A percentile compares a stretch with the other conserved stretches of the same genome.
These are phyloP conservation scores for Steccherinum ochraceum DNA, from an alignment of 768 basidiomycete species.

Conservation along the genomic window DNA sequence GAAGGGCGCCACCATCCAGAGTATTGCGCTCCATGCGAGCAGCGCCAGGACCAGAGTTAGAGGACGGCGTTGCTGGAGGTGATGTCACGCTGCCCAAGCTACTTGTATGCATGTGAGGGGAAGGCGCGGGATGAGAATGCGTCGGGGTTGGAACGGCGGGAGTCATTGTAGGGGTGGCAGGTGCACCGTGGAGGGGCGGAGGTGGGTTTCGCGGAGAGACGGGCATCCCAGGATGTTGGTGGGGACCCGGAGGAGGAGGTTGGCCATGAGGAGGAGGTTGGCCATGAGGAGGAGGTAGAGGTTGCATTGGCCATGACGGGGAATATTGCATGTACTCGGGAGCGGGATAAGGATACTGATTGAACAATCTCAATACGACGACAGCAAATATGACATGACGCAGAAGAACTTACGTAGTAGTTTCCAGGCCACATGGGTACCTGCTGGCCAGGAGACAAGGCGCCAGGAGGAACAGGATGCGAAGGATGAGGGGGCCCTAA, in stretches of 20 bases:
- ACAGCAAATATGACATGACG: not conserved
- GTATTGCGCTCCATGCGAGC: slow-evolving; percentile 19
- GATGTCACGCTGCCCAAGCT: slow-evolving; percentile 51
- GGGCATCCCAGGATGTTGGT: slow-evolving; percentile 39
- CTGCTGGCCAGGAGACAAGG: slow-evolving; percentile 38
- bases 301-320: slow-evolving; percentile 21
- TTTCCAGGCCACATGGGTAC: slow-evolving; percentile 37
- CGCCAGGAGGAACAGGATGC: slow-evolving; percentile 45
- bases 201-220: slow-evolving; percentile 67
- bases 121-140: slow-evolving; percentile 45
- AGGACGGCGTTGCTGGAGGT: slow-evolving; percentile 63
- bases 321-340: slow-evolving; percentile 37
- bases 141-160: slow-evolving; percentile 46
- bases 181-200: slow-evolving; percentile 42
- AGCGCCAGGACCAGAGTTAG: slow-evolving; percentile 35
- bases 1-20: slow-evolving; percentile 55
- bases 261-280: too few species aligned
- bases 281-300: slow-evolving; percentile 6
- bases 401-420: slow-evolving; percentile 53
- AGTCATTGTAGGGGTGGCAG: slow-evolving; percentile 62
- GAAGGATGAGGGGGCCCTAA: slow-evolving; percentile 42
- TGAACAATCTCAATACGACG: not conserved
- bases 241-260: slow-evolving; percentile 37
- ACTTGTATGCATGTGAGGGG: slow-evolving; percentile 32
- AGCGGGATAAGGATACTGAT: slow-evolving; percentile 27